phyloP scores from a whole-genome alignment of 257 asterid species.

The Solanum clarkiae region DNA sequence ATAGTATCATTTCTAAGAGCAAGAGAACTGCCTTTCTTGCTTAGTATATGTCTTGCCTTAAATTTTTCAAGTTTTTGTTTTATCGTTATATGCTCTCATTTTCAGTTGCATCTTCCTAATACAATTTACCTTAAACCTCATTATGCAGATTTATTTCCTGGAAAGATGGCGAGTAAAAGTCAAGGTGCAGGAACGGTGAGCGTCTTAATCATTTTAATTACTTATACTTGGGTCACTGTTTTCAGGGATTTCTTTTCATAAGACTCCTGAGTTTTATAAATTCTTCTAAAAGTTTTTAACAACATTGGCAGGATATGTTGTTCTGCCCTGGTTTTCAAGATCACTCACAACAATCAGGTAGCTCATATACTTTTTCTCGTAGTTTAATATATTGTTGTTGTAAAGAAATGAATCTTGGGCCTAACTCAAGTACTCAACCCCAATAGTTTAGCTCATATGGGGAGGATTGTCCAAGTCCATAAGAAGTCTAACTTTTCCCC shows the following conservation, averaged over 20 bases:
- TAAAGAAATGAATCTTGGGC: background rate
- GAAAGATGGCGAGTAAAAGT: slow-evolving; percentile 45
- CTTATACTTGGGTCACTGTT: background rate
- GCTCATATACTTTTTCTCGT: background rate
- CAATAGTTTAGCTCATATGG: background rate
- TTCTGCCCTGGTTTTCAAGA: slow-evolving; percentile 46
- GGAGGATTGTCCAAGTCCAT: background rate
- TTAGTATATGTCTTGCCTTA: background rate
- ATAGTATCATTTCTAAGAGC: background rate
- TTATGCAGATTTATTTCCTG: slow-evolving; percentile 22
- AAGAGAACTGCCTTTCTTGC: background rate
- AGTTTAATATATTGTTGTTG: background rate
- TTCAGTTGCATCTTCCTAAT: background rate
- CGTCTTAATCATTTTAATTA: background rate
- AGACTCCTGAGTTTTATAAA: background rate
- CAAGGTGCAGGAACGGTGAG: slow-evolving; percentile 46
- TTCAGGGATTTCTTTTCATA: background rate
- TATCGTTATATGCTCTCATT: background rate
- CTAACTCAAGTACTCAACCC: background rate
- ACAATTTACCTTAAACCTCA: slow-evolving; percentile 9
- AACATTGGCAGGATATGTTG: slow-evolving; percentile 46
- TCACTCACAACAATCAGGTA: slow-evolving; percentile 65
- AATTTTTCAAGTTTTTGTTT: background rate
- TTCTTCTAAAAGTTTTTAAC: background rate
- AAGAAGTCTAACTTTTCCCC: background rate